These are phyloP conservation scores for Vararia minispora DNA, from an alignment of 768 basidiomycete genomes.

Conservation along the genomic window DNA sequence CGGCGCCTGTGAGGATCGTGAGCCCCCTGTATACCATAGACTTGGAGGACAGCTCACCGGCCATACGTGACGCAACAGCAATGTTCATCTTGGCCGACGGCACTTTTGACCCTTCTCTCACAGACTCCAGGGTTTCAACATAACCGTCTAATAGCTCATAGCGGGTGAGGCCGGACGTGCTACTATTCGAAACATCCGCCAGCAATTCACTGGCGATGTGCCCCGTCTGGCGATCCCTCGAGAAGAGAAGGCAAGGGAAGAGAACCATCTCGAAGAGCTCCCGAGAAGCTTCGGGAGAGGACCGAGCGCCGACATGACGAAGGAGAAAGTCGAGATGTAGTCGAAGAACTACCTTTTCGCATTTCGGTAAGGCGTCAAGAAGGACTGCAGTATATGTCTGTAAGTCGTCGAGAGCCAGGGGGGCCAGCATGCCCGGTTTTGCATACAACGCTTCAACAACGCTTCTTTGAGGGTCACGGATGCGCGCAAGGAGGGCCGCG, in stretches of 20 bases:
- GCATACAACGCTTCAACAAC: slow-evolving; percentile 66
- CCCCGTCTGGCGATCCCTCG: slow-evolving; percentile 61
- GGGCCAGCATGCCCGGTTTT: slow-evolving; percentile 32
- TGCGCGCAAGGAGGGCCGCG: slow-evolving; percentile 55
- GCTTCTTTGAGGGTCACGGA: slow-evolving; percentile 48
- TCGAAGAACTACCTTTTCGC: too few species aligned
- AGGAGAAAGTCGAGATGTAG: slow-evolving; percentile 48
- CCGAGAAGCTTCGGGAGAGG: slow-evolving; percentile 15
- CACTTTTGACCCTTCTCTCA: slow-evolving; percentile 22
- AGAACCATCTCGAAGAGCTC: slow-evolving; percentile 39
- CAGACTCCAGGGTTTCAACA: slow-evolving; percentile 27
- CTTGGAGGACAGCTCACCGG: slow-evolving; percentile 33
- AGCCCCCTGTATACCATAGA: neutral
- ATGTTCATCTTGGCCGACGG: slow-evolving; percentile 31
- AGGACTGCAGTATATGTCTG: slow-evolving; percentile 26
- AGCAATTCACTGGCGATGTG: too few species aligned
- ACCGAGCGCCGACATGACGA: slow-evolving; percentile 26
- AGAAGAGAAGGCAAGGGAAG: slow-evolving; percentile 66
- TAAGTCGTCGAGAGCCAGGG: slow-evolving; percentile 31
- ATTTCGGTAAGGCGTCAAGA: slow-evolving; percentile 37
- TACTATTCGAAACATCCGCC: too few species aligned
- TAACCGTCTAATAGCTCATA: slow-evolving; percentile 50
- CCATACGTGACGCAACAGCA: slow-evolving; percentile 47
- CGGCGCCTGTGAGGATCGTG: slow-evolving; percentile 39
- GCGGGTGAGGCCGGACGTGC: slow-evolving; percentile 10